Evolutionary conservation across 2,329 filamentous ascomycete species (phyloP), one percentile per base, ranked within the genome.

Genomic region (Mariannaea elegans): DNA sequence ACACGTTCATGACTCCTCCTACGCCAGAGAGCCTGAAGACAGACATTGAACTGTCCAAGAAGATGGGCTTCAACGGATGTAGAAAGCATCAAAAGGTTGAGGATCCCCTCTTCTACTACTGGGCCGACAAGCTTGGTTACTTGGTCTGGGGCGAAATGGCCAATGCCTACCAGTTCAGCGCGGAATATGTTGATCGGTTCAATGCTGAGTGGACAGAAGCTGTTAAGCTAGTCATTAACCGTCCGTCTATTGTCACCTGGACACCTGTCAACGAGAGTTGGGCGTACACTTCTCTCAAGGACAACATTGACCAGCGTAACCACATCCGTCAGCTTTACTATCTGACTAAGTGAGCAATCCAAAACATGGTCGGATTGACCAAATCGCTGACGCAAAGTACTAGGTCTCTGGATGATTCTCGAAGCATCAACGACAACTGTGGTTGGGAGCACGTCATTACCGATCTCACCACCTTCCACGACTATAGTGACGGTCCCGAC

Each of bases 361-460:
- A 7, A n/a, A 10, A 10, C 9, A 50, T 19, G 16, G 19, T 16
- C 16, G 12, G 6, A 18, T 24, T 9, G 23, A 14, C 14, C n/a
- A 45, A 14, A 21, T 9, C n/a, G 42, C 63, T 67, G 21, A 71
- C 44, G 7, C 3, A 16, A 3, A 14, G 4, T 7, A 12, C 6
- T 41, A 77, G 75, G 54, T 80, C 81, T 0, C 78, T 90, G 2
- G 88, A 91, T 63, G 80, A 84, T 2, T 89, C 84, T 0, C 77
- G 88, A 6, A 87, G 87, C 14, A 81, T 91, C 68, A 91, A 90
- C 68, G 88, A 90, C 72, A 90, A 91, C 73, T 90, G 88, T 64
- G 88, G 88, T 31, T 90, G 88, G 88, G 87, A 90, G 68, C 87
- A 90, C 63, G 87, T 90, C 6, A 66, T 79, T 10, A 88, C 85